Evolutionary conservation across 2,329 filamentous ascomycete genomes (phyloP).

Genomic region (Neofusicoccum parvum): DNA sequence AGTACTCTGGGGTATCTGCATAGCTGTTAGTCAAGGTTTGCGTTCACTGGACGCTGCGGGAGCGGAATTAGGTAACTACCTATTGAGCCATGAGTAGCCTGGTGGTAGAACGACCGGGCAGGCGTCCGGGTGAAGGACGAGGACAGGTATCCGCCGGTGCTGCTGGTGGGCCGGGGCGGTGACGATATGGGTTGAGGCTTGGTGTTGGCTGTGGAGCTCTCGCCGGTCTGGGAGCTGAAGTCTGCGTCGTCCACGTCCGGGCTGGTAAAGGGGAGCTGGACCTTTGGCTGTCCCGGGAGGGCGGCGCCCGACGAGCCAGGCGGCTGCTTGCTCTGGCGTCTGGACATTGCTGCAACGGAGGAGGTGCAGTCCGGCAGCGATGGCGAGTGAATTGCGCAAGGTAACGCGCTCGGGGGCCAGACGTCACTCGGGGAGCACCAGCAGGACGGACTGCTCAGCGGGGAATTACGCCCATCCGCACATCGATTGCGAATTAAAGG

Average conservation of each 20-base stretch:
- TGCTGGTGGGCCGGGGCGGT: conserved; percentile 14
- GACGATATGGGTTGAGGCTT: conserved; percentile 17
- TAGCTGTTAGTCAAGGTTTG: conserved; percentile 16
- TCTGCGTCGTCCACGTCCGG: conserved; percentile 19
- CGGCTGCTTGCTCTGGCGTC: conserved; percentile 7
- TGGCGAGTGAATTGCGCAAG: conserved; percentile 18
- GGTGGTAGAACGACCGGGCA: conserved; percentile 71
- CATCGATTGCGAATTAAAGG: conserved; percentile 4
- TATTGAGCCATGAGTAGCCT: conserved; percentile 61
- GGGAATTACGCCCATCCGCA: conserved; percentile 4
- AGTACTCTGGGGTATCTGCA: conserved; percentile 73
- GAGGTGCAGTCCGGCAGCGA: conserved; percentile 14
- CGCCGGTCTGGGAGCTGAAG: conserved; percentile 3
- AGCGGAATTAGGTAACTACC: conserved; percentile 45
- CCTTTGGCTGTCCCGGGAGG: conserved; percentile 4
- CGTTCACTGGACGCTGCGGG: not conserved
- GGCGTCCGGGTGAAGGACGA: conserved; percentile 52
- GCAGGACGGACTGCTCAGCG: conserved; percentile 15
- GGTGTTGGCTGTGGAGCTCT: conserved; percentile 9
- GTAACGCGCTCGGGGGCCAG: not conserved
- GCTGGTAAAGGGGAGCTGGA: conserved; percentile 22
- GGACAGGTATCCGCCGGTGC: conserved; percentile 22
- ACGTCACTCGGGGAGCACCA: conserved; percentile 6
- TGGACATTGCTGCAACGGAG: conserved; percentile 6
- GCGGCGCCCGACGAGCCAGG: conserved; percentile 1